These are phyloP conservation scores for Coemansia sp. DNA, from an alignment of 192 early-diverging fungal genomes.

Conservation along the genomic window DNA sequence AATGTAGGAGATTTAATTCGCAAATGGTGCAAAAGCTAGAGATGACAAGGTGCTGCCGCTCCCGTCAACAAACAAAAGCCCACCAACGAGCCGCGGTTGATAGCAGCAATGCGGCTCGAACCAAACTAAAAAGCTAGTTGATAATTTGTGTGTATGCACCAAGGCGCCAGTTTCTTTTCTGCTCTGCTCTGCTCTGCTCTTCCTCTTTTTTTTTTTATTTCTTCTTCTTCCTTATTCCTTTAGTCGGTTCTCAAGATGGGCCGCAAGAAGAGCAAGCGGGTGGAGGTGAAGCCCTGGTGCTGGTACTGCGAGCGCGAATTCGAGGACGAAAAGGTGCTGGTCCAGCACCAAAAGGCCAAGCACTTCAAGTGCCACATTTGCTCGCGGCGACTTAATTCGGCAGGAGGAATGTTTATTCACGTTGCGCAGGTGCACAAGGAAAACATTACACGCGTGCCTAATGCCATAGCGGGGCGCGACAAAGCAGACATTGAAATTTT, in stretches of 20 bases:
- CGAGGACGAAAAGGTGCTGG: slow-evolving; percentile 92
- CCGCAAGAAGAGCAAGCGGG: slow-evolving; percentile 69
- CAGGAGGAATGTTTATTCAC: slow-evolving; percentile 89
- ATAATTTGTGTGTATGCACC: background rate
- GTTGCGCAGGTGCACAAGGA: slow-evolving; percentile 94
- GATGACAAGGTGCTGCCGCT: background rate
- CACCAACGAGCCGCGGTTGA: background rate
- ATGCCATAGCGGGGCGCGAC: slow-evolving; percentile 85
- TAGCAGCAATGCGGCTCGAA: background rate
- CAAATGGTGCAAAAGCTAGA: background rate
- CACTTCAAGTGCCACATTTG: slow-evolving; percentile 94
- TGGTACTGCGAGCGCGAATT: slow-evolving; percentile 98
- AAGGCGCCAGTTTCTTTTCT: slow-evolving; percentile 3
- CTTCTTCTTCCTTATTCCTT: no score
- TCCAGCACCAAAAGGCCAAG: slow-evolving; percentile 92
- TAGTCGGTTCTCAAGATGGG: slow-evolving; percentile 24
- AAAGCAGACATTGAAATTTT: slow-evolving; percentile 91
- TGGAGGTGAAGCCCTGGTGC: slow-evolving; percentile 75
- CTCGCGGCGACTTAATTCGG: slow-evolving; percentile 84
- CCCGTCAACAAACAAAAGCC: background rate
- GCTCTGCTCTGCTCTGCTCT: background rate
- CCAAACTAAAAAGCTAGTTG: no score
- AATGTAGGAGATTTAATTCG: background rate
- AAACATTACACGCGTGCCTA: slow-evolving; percentile 72
- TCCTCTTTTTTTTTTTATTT: background rate